phyloP scores from a whole-genome alignment of 1,284 basidiomycete species.

The Ganoderma lucidum region DNA sequence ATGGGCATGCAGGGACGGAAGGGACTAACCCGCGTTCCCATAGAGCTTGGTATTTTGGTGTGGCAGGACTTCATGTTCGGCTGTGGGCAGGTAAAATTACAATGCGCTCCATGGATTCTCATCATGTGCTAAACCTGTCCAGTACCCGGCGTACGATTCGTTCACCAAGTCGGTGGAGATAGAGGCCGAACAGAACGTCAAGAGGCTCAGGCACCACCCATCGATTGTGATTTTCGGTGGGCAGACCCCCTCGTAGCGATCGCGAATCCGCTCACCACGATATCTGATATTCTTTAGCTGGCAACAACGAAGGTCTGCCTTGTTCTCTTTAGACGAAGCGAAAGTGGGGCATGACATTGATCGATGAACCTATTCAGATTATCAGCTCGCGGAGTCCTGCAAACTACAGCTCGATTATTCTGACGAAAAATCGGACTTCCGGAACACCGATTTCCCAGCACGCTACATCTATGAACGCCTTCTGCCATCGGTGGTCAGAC shows the following conservation, averaged over 20 bases:
- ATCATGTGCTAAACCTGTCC: slow-evolving; percentile 28
- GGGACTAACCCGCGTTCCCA: slow-evolving; percentile 1
- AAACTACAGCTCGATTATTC: slow-evolving; percentile 83
- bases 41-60: slow-evolving; percentile 75
- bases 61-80: slow-evolving; percentile 94
- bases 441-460: slow-evolving; percentile 85
- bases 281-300: slow-evolving; percentile 55
- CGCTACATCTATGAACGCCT: slow-evolving; percentile 88
- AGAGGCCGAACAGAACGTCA: slow-evolving; percentile 80
- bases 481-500: slow-evolving; percentile 75
- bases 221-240: slow-evolving; percentile 84
- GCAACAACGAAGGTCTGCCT: slow-evolving; percentile 83
- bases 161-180: slow-evolving; percentile 71
- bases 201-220: slow-evolving; percentile 78
- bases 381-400: slow-evolving; percentile 81
- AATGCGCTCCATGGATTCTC: not conserved
- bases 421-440: slow-evolving; percentile 83
- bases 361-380: slow-evolving; percentile 55
- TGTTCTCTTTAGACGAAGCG: not conserved
- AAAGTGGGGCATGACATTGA: slow-evolving; percentile 11
- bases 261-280: slow-evolving; percentile 3
- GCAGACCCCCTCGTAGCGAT: slow-evolving; percentile 32
- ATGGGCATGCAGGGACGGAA: slow-evolving; percentile 3
- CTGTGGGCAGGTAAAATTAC: slow-evolving; percentile 60
- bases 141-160: slow-evolving; percentile 80